These are phyloP conservation scores for Acer campestre DNA, from an alignment of 345 rosid genomes.

Conservation along the genomic window DNA sequence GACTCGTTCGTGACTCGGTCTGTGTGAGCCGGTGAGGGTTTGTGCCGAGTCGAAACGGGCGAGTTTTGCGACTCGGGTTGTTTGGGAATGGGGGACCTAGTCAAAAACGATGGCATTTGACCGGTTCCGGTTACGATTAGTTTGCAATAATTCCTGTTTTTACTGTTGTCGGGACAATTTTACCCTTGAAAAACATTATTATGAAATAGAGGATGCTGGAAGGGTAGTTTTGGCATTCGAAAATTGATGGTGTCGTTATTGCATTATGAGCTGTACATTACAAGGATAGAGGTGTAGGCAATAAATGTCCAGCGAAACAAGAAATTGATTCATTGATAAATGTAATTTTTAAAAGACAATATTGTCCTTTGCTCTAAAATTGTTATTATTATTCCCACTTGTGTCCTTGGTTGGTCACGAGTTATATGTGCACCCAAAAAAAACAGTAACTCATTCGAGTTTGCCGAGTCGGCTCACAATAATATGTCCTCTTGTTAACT, in stretches of 20 bases:
- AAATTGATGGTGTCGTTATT: constrained; percentile 28
- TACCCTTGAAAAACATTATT: constrained; percentile 28
- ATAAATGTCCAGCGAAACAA: constrained; percentile 36
- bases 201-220: not conserved
- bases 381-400: not conserved
- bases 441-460: constrained; percentile 20
- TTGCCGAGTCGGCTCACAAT: not conserved
- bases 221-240: constrained; percentile 38
- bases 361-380: not conserved
- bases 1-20: constrained; percentile 24
- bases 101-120: constrained; percentile 34
- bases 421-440: not conserved
- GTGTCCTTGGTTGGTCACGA: not conserved
- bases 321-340: constrained; percentile 10
- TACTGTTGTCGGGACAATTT: constrained; percentile 19
- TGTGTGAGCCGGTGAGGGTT: not conserved
- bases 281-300: constrained; percentile 39
- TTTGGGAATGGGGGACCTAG: constrained; percentile 27
- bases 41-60: constrained; percentile 26
- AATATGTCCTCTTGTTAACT: not conserved
- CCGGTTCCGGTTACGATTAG: constrained; percentile 26
- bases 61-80: constrained; percentile 25
- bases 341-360: not conserved
- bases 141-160: constrained; percentile 16
- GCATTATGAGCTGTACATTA: constrained; percentile 52